These are phyloP conservation scores for Erigeron philadelphicus DNA, from an alignment of 140 eudicot species.

Conservation along the genomic window DNA sequence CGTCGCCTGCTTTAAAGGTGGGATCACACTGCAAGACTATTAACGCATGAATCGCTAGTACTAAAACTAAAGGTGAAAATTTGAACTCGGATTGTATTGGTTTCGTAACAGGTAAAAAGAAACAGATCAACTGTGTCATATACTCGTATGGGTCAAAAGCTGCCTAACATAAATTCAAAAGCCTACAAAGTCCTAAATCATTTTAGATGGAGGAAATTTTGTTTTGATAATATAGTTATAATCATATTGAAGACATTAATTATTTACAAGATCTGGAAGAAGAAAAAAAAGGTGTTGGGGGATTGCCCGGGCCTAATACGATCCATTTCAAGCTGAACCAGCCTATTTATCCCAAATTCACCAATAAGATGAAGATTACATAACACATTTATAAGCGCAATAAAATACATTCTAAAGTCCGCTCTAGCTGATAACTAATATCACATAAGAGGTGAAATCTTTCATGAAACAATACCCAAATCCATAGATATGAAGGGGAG, in stretches of 20 bases:
- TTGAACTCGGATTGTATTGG: neutral
- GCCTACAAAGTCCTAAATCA: neutral
- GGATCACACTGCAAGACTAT: neutral
- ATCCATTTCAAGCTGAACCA: neutral
- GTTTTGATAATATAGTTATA: neutral
- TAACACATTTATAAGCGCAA: neutral
- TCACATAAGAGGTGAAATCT: neutral
- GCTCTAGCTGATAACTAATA: neutral
- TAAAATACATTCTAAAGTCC: neutral
- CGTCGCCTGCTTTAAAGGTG: neutral
- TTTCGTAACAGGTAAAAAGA: neutral
- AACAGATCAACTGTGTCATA: neutral
- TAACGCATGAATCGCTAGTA: neutral
- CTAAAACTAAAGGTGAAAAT: neutral
- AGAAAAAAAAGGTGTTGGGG: neutral
- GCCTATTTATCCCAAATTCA: neutral
- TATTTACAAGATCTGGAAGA: neutral
- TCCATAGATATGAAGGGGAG: too few species aligned
- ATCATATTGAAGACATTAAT: neutral
- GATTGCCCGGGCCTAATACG: neutral
- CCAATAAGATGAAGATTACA: constrained; percentile 3
- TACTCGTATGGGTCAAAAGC: neutral
- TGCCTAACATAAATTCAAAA: neutral
- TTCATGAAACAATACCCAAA: neutral
- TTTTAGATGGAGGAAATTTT: neutral